Evolutionary conservation across 2,329 filamentous ascomycete species (phyloP).

Genomic region (Exophiala lecanii-corni): DNA sequence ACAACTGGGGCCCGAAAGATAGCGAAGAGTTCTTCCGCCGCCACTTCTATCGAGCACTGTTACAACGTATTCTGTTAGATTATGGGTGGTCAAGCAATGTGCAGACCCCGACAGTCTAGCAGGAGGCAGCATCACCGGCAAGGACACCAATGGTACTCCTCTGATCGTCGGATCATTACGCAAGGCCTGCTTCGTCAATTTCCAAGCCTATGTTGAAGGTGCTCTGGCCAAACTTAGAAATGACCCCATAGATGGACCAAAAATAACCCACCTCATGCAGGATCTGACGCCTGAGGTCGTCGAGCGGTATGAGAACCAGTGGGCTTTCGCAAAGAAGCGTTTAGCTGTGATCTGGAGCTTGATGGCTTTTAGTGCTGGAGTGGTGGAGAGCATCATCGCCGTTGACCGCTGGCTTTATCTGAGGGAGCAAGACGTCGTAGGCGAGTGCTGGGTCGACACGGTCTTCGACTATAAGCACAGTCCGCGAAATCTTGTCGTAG

Average conservation of each 20-base stretch:
- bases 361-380: conserved; percentile 90
- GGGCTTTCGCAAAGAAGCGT: conserved; percentile 66
- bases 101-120: conserved; percentile 24
- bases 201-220: conserved; percentile 72
- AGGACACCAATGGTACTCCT: conserved; percentile 55
- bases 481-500: conserved; percentile 86
- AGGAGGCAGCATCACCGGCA: conserved; percentile 25
- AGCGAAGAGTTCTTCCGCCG: conserved; percentile 85
- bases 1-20: conserved; percentile 80
- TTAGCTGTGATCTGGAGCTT: conserved; percentile 84
- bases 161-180: conserved; percentile 81
- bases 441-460: conserved; percentile 81
- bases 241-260: conserved; percentile 55
- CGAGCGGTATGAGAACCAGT: conserved; percentile 62
- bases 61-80: conserved; percentile 91
- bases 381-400: conserved; percentile 86
- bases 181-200: conserved; percentile 72
- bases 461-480: conserved; percentile 86
- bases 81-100: conserved; percentile 64
- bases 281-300: conserved; percentile 72
- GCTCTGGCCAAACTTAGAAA: conserved; percentile 69
- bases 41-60: conserved; percentile 84
- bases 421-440: conserved; percentile 69
- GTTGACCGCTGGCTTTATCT: conserved; percentile 86
- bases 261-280: conserved; percentile 62